A percentile compares a stretch with the other conserved stretches of the same genome.
Evolutionary conservation across 371 early-diverging fungal species (phyloP).

Genomic region (Mucor plumbeus): DNA sequence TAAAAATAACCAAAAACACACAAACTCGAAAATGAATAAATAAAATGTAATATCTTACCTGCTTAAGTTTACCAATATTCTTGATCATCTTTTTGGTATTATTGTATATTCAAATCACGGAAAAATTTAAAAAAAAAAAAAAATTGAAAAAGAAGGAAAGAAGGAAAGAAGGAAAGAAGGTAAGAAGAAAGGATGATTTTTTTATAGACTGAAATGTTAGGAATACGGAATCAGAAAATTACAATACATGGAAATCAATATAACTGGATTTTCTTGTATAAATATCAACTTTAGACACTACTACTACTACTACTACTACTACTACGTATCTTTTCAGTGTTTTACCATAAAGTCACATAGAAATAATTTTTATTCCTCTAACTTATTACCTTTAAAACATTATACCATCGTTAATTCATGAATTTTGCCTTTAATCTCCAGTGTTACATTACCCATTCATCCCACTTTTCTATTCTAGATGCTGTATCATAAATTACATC

Average conservation of each 20-base stretch:
- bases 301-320: background rate
- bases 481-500: background rate
- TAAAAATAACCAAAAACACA: background rate
- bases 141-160: background rate
- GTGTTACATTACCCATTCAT: too few species aligned
- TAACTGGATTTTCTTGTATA: background rate
- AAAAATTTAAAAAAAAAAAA: background rate
- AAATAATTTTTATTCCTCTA: too few species aligned
- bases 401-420: too few species aligned
- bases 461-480: background rate
- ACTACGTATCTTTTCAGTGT: background rate
- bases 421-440: too few species aligned
- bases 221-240: conserved; percentile 14
- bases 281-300: background rate
- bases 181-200: background rate
- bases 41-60: conserved; percentile 44
- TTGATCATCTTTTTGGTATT: conserved; percentile 51
- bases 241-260: background rate
- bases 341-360: background rate
- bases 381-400: too few species aligned
- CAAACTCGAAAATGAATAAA: background rate
- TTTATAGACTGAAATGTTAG: conserved; percentile 6
- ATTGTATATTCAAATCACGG: background rate
- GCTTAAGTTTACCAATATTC: conserved; percentile 74
- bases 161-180: conserved; percentile 11